A percentile compares a stretch with the other conserved stretches of the same genome.
Conservation (phyloP, 1,139 yeast species). For the Geotrichum fermentans region DNA sequence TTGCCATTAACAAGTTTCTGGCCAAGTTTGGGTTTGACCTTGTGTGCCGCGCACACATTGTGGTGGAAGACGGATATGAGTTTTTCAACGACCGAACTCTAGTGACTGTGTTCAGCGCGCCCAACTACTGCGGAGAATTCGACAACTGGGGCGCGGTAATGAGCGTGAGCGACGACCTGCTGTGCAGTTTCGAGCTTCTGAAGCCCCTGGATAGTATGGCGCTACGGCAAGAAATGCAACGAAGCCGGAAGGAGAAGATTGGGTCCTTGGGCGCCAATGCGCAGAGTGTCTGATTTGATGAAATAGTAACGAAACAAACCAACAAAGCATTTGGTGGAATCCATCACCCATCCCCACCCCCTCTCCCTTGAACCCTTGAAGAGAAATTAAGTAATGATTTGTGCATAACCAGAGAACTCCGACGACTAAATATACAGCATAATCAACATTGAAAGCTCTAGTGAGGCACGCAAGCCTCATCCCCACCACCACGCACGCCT, state of each 20-base stretch:
- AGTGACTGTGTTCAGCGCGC: conserved; percentile 92
- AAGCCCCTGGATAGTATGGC: conserved; percentile 96
- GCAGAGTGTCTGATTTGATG: not conserved
- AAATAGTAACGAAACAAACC: too few species aligned
- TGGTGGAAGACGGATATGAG: conserved; percentile 97
- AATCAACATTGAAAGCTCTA: too few species aligned
- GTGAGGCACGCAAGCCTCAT: too few species aligned
- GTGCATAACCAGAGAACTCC: too few species aligned
- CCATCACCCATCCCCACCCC: too few species aligned
- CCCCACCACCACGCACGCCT: too few species aligned
- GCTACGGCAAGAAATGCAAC: conserved; percentile 66
- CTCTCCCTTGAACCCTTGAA: too few species aligned
- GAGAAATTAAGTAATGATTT: too few species aligned
- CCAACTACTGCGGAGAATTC: conserved; percentile 97
- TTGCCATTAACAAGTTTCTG: conserved; percentile 86
- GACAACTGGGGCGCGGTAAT: conserved; percentile 99
- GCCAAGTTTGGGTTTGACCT: conserved; percentile 96
- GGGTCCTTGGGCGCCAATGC: conserved; percentile 20
- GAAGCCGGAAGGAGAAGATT: conserved; percentile 36
- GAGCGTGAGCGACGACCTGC: conserved; percentile 93
- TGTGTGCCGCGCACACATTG: conserved; percentile 97
- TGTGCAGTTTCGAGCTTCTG: conserved; percentile 95
- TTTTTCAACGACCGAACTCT: conserved; percentile 92
- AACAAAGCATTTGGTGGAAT: too few species aligned
- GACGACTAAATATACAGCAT: too few species aligned